Conservation (phyloP, 306 rosid genomes). For the Pachyrhizus erosus region DNA sequence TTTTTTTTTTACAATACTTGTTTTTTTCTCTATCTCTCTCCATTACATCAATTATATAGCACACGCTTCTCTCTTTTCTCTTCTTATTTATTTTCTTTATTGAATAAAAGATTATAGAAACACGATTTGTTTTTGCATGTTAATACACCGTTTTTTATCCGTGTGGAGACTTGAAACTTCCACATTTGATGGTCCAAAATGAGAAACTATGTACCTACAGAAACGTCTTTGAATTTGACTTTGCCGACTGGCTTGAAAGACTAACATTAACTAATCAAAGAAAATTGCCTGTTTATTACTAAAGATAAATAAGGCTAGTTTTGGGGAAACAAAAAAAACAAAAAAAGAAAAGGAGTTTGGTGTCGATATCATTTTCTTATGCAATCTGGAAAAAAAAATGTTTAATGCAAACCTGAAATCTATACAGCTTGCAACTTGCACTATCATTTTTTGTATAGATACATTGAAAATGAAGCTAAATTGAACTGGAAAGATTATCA, state of each 20-base stretch:
- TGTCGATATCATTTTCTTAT: neutral
- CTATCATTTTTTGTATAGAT: neutral
- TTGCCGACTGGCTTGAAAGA: constrained; percentile 15
- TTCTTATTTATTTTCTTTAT: no score
- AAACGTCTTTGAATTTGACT: neutral
- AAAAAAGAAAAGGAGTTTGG: neutral
- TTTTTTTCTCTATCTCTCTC: neutral
- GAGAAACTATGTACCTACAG: neutral
- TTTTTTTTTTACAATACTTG: no score
- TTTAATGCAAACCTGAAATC: neutral
- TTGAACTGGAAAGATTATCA: neutral
- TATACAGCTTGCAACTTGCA: neutral
- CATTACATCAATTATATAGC: no score
- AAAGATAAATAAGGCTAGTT: neutral
- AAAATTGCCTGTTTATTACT: neutral
- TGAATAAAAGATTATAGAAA: neutral
- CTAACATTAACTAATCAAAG: neutral
- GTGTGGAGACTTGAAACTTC: neutral
- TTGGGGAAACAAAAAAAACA: no score
- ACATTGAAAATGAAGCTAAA: neutral
- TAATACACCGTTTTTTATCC: no score
- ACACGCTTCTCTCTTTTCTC: neutral
- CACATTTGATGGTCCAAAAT: neutral
- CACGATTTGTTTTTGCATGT: no score
- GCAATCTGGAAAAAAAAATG: constrained; percentile 2